phyloP scores from a whole-genome alignment of 148 eudicot species.

The Nyssa sinensis region DNA sequence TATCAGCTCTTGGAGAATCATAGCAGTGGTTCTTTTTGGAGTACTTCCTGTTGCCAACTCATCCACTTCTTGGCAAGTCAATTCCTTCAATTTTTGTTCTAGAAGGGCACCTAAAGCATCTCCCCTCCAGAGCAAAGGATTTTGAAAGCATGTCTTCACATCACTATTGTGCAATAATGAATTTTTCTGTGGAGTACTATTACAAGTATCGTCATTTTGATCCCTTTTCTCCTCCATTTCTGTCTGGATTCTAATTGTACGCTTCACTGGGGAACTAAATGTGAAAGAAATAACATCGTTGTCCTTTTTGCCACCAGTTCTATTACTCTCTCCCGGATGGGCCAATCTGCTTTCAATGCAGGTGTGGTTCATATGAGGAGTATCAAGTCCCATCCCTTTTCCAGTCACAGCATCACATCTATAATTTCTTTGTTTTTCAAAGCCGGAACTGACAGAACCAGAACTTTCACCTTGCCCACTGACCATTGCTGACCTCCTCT shows the following conservation, averaged over 20 bases:
- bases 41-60: slow-evolving; percentile 42
- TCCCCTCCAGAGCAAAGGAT: slow-evolving; percentile 38
- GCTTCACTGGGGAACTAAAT: slow-evolving; percentile 53
- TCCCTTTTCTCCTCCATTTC: slow-evolving; percentile 23
- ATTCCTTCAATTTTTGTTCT: slow-evolving; percentile 72
- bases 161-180: slow-evolving; percentile 21
- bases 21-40: slow-evolving; percentile 61
- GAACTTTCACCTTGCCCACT: slow-evolving; percentile 39
- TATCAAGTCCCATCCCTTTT: slow-evolving; percentile 20
- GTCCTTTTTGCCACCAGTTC: slow-evolving; percentile 21
- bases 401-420: slow-evolving; percentile 22
- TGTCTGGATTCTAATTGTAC: slow-evolving; percentile 19
- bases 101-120: slow-evolving; percentile 73
- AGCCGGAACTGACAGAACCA: slow-evolving; percentile 25
- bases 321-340: slow-evolving; percentile 28
- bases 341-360: slow-evolving; percentile 23
- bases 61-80: slow-evolving; percentile 66
- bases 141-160: slow-evolving; percentile 26
- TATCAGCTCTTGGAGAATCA: slow-evolving; percentile 87
- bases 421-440: slow-evolving; percentile 32
- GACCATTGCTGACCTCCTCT: slow-evolving; percentile 47
- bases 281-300: slow-evolving; percentile 42
- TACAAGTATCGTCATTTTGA: slow-evolving; percentile 18
- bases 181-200: slow-evolving; percentile 13
- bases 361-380: slow-evolving; percentile 21